phyloP scores from a whole-genome alignment of 2,329 filamentous ascomycete genomes.

The Venturiaceae sp. region DNA sequence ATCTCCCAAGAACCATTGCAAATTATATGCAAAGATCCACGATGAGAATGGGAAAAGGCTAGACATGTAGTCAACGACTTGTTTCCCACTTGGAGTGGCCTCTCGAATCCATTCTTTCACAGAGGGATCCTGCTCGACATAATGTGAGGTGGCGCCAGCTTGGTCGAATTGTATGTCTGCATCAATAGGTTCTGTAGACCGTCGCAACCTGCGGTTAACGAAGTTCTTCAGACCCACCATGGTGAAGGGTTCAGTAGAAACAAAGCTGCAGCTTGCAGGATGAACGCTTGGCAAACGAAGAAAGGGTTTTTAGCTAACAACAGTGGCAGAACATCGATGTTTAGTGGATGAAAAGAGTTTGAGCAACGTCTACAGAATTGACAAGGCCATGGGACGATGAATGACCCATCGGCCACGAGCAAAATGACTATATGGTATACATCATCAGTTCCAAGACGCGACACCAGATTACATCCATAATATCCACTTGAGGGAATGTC shows the following conservation, averaged over 20 bases:
- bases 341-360: no score
- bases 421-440: not conserved
- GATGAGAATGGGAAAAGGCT: constrained; percentile 6
- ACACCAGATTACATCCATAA: not conserved
- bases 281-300: not conserved
- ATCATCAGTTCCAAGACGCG: not conserved
- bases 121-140: constrained; percentile 6
- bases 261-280: not conserved
- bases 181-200: not conserved
- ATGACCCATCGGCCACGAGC: not conserved
- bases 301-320: no score
- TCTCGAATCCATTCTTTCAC: constrained; percentile 6
- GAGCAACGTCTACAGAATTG: not conserved
- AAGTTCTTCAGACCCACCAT: not conserved
- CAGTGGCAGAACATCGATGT: no score
- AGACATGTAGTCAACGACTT: not conserved
- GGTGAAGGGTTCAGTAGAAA: not conserved
- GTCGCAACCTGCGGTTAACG: not conserved
- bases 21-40: constrained; percentile 7
- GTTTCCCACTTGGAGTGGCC: not conserved
- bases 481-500: not conserved
- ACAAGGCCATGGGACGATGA: not conserved
- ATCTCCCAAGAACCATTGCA: constrained; percentile 8
- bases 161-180: not conserved
- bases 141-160: not conserved